phyloP scores from a whole-genome alignment of 495 filamentous ascomycete genomes.

The Chaetomium fimeti region DNA sequence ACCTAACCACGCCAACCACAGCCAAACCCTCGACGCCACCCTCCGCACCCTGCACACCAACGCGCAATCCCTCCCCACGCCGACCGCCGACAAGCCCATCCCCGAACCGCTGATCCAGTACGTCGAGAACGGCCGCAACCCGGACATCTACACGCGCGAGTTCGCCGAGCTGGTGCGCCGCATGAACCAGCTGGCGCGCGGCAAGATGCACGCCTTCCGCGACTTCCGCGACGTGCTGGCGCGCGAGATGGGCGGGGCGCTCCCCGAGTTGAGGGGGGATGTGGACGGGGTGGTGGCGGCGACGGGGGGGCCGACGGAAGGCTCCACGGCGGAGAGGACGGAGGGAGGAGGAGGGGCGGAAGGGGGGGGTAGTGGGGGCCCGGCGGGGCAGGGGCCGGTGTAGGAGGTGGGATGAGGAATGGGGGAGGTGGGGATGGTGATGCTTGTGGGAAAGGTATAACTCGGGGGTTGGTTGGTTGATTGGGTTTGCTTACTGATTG shows the following conservation, averaged over 20 bases:
- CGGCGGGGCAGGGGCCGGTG: no score
- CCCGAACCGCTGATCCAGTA: slow-evolving; percentile 92
- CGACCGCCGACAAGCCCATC: slow-evolving; percentile 45
- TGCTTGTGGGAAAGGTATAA: slow-evolving; percentile 11
- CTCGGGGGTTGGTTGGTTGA: not conserved
- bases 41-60: slow-evolving; percentile 45
- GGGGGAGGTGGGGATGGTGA: no score
- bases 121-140: slow-evolving; percentile 89
- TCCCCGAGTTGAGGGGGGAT: slow-evolving; percentile 74
- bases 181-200: slow-evolving; percentile 79
- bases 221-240: slow-evolving; percentile 79
- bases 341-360: slow-evolving; percentile 49
- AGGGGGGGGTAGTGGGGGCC: no score
- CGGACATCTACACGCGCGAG: slow-evolving; percentile 96
- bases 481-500: not conserved
- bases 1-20: not conserved
- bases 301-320: slow-evolving; percentile 30
- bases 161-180: slow-evolving; percentile 88
- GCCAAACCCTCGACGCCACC: slow-evolving; percentile 32
- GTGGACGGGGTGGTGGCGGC: slow-evolving; percentile 59
- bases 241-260: slow-evolving; percentile 69
- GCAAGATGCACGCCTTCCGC: slow-evolving; percentile 77
- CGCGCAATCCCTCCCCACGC: slow-evolving; percentile 59
- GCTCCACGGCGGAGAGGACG: not conserved
- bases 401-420: no score